phyloP scores from a whole-genome alignment of 2,329 filamentous ascomycete genomes.

The Colletotrichum sp. region DNA sequence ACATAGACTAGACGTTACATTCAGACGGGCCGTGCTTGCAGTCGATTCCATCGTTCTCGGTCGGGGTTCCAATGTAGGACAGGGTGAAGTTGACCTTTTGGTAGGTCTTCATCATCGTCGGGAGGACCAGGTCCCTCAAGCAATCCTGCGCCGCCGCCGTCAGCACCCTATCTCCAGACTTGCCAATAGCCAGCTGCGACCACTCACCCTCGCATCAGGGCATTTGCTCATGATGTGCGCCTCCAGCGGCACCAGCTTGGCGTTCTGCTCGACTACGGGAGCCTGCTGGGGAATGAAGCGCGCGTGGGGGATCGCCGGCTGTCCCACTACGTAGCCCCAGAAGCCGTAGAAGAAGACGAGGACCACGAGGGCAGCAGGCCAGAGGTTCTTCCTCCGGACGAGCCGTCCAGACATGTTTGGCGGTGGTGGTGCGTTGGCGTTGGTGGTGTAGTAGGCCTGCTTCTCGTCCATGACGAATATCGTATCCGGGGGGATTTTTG shows the following conservation, averaged over 20 bases:
- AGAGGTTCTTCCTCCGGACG: not conserved
- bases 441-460: not conserved
- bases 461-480: constrained; percentile 21
- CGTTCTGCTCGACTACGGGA: not conserved
- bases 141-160: constrained; percentile 62
- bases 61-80: constrained; percentile 85
- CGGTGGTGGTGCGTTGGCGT: not conserved
- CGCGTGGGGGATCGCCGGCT: not conserved
- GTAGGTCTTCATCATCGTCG: constrained; percentile 81
- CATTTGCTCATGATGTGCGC: constrained; percentile 98
- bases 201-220: constrained; percentile 75
- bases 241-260: constrained; percentile 74
- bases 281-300: not conserved
- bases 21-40: constrained; percentile 92
- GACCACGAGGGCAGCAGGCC: not conserved
- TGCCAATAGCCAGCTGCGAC: not conserved
- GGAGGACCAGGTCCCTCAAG: constrained; percentile 79
- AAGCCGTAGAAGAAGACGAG: constrained; percentile 7
- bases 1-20: constrained; percentile 48
- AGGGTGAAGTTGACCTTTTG: constrained; percentile 91
- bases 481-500: not conserved
- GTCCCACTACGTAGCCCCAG: not conserved
- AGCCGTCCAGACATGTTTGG: not conserved
- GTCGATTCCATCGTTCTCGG: constrained; percentile 79
- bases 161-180: not conserved